A percentile compares a stretch with the other conserved stretches of the same genome.
phyloP scores from a whole-genome alignment of 2,329 filamentous ascomycete species.

The Fonsecaea pugnacius region DNA sequence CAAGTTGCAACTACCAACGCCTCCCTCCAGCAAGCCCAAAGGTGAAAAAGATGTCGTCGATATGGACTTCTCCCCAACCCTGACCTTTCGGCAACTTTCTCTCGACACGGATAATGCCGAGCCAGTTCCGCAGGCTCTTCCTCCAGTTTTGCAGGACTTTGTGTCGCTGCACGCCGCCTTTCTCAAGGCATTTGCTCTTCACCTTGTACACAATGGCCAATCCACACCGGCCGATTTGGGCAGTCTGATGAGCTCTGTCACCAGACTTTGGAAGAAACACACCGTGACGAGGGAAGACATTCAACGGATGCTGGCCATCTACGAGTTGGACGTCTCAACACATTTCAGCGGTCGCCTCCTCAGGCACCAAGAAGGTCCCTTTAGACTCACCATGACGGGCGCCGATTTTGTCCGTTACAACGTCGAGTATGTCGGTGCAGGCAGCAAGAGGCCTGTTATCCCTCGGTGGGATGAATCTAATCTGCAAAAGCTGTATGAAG shows the following conservation, averaged over 20 bases:
- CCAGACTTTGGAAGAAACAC: conserved; percentile 73
- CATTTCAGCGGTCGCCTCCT: conserved; percentile 16
- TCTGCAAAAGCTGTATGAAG: conserved; percentile 57
- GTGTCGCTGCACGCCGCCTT: conserved; percentile 65
- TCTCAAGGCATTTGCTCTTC: conserved; percentile 69
- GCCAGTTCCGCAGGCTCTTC: conserved; percentile 20
- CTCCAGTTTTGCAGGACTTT: conserved; percentile 27
- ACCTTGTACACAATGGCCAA: conserved; percentile 70
- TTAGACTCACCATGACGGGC: conserved; percentile 49
- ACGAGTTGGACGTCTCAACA: conserved; percentile 42
- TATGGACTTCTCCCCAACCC: conserved; percentile 20
- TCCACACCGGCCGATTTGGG: conserved; percentile 67
- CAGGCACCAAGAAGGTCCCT: conserved; percentile 39
- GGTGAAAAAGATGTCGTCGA: conserved; percentile 17
- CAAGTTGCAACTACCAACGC: conserved; percentile 26
- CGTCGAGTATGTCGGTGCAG: conserved; percentile 32
- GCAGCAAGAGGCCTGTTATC: not conserved
- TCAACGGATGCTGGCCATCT: conserved; percentile 68
- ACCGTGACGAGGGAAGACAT: conserved; percentile 69
- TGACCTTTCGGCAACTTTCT: conserved; percentile 27
- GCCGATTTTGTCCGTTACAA: conserved; percentile 38
- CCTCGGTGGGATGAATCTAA: conserved; percentile 50
- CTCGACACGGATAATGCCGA: conserved; percentile 10
- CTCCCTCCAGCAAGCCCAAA: conserved; percentile 23
- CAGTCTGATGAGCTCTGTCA: conserved; percentile 64